These are phyloP conservation scores for Saccharomyces pastorianus DNA, from an alignment of 1,139 yeast species.

Conservation along the genomic window DNA sequence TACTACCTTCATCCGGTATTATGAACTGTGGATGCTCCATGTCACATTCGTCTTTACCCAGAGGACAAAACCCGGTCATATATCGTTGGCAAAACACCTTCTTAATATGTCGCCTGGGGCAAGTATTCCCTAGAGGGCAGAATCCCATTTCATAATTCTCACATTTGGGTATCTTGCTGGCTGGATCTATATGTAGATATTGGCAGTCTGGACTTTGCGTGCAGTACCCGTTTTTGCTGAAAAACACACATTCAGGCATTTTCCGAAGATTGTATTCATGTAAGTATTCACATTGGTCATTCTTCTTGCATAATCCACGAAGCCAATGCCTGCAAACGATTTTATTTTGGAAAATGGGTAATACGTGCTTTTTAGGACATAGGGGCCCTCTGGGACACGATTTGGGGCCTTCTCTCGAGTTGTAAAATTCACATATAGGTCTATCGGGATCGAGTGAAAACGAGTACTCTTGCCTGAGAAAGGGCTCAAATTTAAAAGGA, in stretches of 20 bases:
- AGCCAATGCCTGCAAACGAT: conserved; percentile 98
- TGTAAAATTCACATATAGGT: conserved; percentile 75
- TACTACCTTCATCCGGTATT: conserved; percentile 21
- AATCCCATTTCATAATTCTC: conserved; percentile 78
- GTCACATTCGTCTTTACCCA: conserved; percentile 27
- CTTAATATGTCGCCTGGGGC: conserved; percentile 75
- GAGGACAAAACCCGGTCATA: conserved; percentile 88
- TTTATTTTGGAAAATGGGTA: conserved; percentile 74
- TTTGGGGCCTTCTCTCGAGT: conserved; percentile 43
- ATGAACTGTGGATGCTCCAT: conserved; percentile 25
- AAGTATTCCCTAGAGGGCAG: conserved; percentile 86
- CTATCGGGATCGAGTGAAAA: conserved; percentile 85
- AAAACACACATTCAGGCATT: conserved; percentile 95
- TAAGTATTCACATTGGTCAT: conserved; percentile 90
- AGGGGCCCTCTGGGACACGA: conserved; percentile 78
- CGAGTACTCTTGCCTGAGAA: conserved; percentile 68
- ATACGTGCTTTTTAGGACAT: conserved; percentile 85
- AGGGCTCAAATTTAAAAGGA: conserved; percentile 75
- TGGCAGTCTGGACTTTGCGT: conserved; percentile 93
- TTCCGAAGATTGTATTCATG: conserved; percentile 91
- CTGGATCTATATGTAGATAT: conserved; percentile 86
- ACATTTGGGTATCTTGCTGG: conserved; percentile 79
- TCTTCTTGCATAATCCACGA: conserved; percentile 92
- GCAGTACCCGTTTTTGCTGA: conserved; percentile 81
- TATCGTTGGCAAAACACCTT: conserved; percentile 74